Evolutionary conservation across 306 rosid genomes (phyloP).

Genomic region (Ceratonia siliqua): DNA sequence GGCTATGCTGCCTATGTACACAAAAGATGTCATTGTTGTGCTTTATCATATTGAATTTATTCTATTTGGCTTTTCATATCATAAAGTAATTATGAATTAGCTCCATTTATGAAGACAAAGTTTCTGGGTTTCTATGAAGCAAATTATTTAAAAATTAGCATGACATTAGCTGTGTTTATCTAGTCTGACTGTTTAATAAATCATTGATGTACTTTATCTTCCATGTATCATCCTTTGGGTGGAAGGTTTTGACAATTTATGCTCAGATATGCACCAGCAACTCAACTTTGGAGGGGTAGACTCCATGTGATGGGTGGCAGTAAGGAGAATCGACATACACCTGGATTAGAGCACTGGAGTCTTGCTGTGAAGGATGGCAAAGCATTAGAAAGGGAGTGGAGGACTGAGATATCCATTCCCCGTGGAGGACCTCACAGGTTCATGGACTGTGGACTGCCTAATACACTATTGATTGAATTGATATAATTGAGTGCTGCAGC

Average conservation of each 20-base stretch:
- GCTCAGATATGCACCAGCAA: conserved; percentile 88
- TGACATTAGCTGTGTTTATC: not conserved
- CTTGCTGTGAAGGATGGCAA: conserved; percentile 78
- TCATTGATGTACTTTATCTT: not conserved
- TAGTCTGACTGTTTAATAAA: conserved; percentile 7
- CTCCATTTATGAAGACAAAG: not conserved
- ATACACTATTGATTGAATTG: not conserved
- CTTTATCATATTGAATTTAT: not conserved
- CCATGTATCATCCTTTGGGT: conserved; percentile 6
- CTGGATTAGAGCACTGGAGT: conserved; percentile 91
- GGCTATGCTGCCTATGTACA: not conserved
- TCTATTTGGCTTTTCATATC: not conserved
- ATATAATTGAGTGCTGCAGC: conserved; percentile 8
- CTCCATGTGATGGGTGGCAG: conserved; percentile 98
- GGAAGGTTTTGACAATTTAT: conserved; percentile 33
- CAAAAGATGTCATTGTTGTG: not conserved
- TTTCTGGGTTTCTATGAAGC: too few relatives aligned
- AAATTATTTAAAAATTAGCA: not conserved
- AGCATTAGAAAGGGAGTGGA: conserved; percentile 73
- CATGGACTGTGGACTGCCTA: conserved; percentile 7
- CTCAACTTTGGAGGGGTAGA: conserved; percentile 91
- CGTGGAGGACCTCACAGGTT: conserved; percentile 97
- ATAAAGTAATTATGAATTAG: not conserved
- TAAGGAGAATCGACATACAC: conserved; percentile 88
- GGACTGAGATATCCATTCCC: conserved; percentile 75